Base-by-base conservation (phyloP, 2,329 filamentous ascomycete genomes). In the Beauveria medogensis region DNA sequence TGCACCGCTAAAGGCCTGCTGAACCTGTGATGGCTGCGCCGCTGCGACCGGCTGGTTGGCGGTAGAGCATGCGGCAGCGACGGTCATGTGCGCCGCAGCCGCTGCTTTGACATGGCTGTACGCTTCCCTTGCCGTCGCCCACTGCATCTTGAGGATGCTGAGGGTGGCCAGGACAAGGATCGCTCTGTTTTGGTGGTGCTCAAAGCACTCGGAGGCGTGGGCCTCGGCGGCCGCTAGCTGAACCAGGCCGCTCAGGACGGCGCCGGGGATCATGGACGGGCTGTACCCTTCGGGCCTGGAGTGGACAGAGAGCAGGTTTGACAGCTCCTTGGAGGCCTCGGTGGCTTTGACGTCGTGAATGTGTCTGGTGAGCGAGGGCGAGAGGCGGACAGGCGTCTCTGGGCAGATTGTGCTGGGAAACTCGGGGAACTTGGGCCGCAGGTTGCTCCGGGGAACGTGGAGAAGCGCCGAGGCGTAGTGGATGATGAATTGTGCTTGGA, bases 271-370 rank as follows among this genome's bases (percentile, higher is more conserved):
- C 20, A 54, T 28, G 12, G 37, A 41, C 8, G 52, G 52, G 37
- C 52, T 54, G 20, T 54, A 54, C 2, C 52, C 52, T 2, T 54
- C 34, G 5, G 34, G 52, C 34, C 24, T 26, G 12, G 52, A 43
- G 37, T 54, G 52, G 5, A 54, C 52, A 2, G 52, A 54, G 22
- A 54, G 52, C 37, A 54, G 52, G 34, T 54, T 54, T 0, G 52
- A 54, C 34, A 54, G 52, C 52, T 54, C 52, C 20, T 54, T 54
- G 14, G 52, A 37, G 10, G 52, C 34, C 2, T 54, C 52, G 3
- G 28, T 43, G 52, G 52, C 52, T 3, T 54, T 54, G 52, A 54
- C 52, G 20, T 54, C 52, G 18, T 54, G 52, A n/a, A 54, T 54
- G 28, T 54, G 52, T 6, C 52, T 9, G 6, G 52, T 54, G 9